Base-by-base conservation (phyloP, 352 stramenopile species). In the Pythium sukuiense region DNA sequence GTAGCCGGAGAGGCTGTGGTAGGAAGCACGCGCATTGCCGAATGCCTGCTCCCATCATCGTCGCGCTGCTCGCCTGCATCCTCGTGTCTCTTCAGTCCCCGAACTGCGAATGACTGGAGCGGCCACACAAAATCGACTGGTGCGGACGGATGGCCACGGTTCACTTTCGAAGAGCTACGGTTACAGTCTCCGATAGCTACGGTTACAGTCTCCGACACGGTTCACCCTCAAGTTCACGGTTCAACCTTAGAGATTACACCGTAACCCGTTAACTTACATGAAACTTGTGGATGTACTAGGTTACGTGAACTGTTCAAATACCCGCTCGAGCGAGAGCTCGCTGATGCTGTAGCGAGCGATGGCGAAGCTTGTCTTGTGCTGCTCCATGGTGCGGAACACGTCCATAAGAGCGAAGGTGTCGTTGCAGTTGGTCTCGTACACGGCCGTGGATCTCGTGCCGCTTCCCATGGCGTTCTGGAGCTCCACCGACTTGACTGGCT, bases 251-350 rank as follows among this genome's bases (percentile, higher is more conserved):
- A 9, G 50, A 24, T 33, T 56, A 55, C 46, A 46, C 18, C 35
- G n/a, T 63, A 67, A 71, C 55, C 20, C 59, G 53, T 72, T 63
- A 37, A 63, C 50, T 57, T 75, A 48, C 24, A 37, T 33, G 30
- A 39, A 52, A 53, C 18, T 45, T 65, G 53, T 18, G 20, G 12
- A 30, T 16, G 4, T 55, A 59, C 37, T 63, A 20, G 7, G 27
- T 79, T 69, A 88, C 48, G 90, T 93, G 60, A 98, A 97, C 63
- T 96, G 79, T 72, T 97, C 95, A 70, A 98, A 98, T 16, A 98
- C 89, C 24, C 90, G 86, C 73, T 98, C 94, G 1, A 98, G 80
- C 1, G 92, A 96, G 41, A 96, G 75, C 64, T 98, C 92, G 45
- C 85, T 96, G 35, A 98, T 78, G 63, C 78, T 96, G 74, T 98